Percentiles rank a stretch among this genome's conserved stretches.
Evolutionary conservation across 1,139 yeast species (phyloP).

Genomic region (Hansenula sp.): DNA sequence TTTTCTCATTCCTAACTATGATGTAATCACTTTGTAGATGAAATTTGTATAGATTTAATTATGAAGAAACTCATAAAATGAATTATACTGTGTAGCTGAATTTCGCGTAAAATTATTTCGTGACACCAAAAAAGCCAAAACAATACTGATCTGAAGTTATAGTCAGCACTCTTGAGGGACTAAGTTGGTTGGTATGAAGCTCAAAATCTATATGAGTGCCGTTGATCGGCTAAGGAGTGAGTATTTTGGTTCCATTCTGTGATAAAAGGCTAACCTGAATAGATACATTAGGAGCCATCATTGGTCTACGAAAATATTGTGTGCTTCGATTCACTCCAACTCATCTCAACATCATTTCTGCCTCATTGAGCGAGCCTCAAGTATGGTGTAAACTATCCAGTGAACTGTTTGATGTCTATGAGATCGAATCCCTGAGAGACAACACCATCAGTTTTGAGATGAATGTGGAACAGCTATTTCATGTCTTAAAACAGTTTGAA

Average conservation of each 20-base stretch:
- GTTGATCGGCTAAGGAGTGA: conserved; percentile 21
- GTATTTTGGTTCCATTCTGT: not conserved
- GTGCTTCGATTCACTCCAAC: conserved; percentile 44
- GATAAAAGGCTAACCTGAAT: conserved; percentile 3
- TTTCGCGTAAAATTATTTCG: no score
- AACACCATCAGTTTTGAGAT: conserved; percentile 49
- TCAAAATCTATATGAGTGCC: conserved; percentile 18
- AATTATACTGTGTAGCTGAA: no score
- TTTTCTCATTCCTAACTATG: no score
- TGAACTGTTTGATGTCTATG: conserved; percentile 41
- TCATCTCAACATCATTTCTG: conserved; percentile 45
- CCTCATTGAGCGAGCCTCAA: conserved; percentile 50
- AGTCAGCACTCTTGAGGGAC: no score
- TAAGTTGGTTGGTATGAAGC: no score
- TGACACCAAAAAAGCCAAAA: no score
- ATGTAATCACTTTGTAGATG: no score
- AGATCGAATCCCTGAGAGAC: conserved; percentile 43
- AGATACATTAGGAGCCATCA: conserved; percentile 29
- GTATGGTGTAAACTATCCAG: conserved; percentile 53
- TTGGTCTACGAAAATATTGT: conserved; percentile 32
- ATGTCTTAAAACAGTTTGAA: conserved; percentile 51
- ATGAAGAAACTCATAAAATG: no score
- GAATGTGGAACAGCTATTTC: conserved; percentile 50
- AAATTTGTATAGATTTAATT: no score
- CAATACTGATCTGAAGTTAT: no score